Conservation (phyloP, 805 yeast species). For the Candida mattraensis region DNA sequence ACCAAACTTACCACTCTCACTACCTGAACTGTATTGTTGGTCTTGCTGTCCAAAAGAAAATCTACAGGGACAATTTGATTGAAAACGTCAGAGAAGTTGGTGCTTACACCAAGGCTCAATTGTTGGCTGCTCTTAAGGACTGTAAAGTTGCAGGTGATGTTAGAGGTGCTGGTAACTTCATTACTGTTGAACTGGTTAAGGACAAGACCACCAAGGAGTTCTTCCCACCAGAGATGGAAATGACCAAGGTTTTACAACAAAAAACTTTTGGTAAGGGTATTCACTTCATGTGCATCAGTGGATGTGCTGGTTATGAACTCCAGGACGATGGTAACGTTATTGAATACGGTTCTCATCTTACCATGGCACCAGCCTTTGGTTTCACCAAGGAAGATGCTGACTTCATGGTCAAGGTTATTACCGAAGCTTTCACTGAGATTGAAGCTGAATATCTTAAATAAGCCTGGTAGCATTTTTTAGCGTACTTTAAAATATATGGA, state of each 20-base stretch:
- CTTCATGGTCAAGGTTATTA: constrained; percentile 39
- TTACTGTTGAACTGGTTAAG: constrained; percentile 51
- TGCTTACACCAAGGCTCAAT: constrained; percentile 38
- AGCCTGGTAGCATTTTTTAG: neutral
- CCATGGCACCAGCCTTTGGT: constrained; percentile 47
- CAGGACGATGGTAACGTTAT: constrained; percentile 27
- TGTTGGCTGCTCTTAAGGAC: constrained; percentile 29
- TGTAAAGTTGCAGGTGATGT: constrained; percentile 44
- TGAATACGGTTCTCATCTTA: constrained; percentile 41
- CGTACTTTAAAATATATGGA: neutral
- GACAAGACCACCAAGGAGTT: constrained; percentile 44
- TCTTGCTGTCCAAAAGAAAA: constrained; percentile 44
- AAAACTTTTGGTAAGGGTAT: constrained; percentile 14
- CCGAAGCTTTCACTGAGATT: constrained; percentile 40
- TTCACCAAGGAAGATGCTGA: constrained; percentile 43
- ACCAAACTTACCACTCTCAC: constrained; percentile 50
- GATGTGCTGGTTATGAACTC: constrained; percentile 22
- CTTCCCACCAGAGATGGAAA: constrained; percentile 34
- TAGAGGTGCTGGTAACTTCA: constrained; percentile 53
- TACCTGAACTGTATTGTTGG: constrained; percentile 46
- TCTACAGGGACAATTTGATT: constrained; percentile 37
- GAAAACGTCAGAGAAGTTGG: constrained; percentile 43
- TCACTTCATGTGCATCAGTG: constrained; percentile 20
- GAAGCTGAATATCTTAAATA: constrained; percentile 26
- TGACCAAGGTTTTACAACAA: constrained; percentile 8